These are phyloP conservation scores for Lobulomyces angularis DNA, from an alignment of 192 early-diverging fungal genomes.

Conservation along the genomic window DNA sequence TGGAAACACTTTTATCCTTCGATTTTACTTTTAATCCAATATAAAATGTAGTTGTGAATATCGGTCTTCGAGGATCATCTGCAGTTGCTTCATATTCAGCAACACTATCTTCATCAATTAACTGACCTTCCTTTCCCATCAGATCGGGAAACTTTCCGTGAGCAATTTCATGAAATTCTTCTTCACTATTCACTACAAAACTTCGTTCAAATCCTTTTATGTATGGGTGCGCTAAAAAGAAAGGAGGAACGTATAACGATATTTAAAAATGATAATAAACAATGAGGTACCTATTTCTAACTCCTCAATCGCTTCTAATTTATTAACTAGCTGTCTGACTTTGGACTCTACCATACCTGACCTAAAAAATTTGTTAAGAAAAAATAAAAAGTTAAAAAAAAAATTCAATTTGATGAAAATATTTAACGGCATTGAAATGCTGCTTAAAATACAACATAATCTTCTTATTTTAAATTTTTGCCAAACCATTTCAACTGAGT, in stretches of 20 bases:
- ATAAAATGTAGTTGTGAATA: conserved; percentile 73
- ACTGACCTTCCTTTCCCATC: conserved; percentile 8
- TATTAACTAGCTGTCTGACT: conserved; percentile 71
- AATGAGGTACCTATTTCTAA: too few species aligned
- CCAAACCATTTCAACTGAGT: conserved; percentile 58
- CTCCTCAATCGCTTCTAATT: conserved; percentile 64
- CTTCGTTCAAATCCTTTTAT: conserved; percentile 74
- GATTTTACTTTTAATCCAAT: conserved; percentile 66
- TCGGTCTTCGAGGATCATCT: conserved; percentile 1
- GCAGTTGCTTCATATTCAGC: conserved; percentile 1
- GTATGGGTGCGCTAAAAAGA: conserved; percentile 86
- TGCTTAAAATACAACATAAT: neutral
- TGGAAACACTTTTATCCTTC: conserved; percentile 24
- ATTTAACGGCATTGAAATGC: neutral
- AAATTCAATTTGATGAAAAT: neutral
- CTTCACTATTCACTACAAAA: conserved; percentile 44
- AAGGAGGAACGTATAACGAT: too few species aligned
- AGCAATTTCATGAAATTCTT: conserved; percentile 53
- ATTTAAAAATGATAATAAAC: too few species aligned
- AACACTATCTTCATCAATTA: conserved; percentile 13
- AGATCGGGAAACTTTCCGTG: conserved; percentile 42
- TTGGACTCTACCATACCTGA: conserved; percentile 85
- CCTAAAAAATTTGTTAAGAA: conserved; percentile 19
- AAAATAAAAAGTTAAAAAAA: conserved; percentile 6
- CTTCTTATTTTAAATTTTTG: neutral